Conservation (phyloP, 169 alveolate genomes). For the Plasmodium gaboni region DNA sequence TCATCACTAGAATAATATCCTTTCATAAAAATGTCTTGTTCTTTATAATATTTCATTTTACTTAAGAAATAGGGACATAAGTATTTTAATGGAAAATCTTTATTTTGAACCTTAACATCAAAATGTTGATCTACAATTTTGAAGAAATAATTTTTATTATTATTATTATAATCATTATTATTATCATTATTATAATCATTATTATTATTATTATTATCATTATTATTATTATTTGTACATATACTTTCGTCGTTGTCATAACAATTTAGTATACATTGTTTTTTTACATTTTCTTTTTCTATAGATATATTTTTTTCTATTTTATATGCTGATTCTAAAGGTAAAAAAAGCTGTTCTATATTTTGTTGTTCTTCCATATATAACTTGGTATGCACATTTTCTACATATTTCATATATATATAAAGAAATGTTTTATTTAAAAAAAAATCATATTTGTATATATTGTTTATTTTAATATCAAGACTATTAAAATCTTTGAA, state of each 20-base stretch:
- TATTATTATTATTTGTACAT: no score
- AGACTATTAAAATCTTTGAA: constrained; percentile 6
- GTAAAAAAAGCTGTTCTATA: background rate
- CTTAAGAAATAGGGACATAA: constrained; percentile 30
- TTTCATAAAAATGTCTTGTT: constrained; percentile 51
- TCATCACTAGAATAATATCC: constrained; percentile 65
- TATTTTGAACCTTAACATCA: constrained; percentile 10
- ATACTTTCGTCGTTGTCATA: no score
- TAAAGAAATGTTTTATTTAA: constrained; percentile 44
- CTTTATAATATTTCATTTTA: constrained; percentile 35
- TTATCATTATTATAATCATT: background rate
- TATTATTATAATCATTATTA: background rate
- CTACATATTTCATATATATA: constrained; percentile 45
- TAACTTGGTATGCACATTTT: constrained; percentile 26
- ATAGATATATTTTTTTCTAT: no score
- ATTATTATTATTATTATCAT: background rate
- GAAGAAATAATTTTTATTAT: constrained; percentile 6
- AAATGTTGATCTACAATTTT: constrained; percentile 41
- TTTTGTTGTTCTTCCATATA: constrained; percentile 13
- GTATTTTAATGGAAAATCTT: constrained; percentile 5
- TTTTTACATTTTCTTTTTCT: no score
- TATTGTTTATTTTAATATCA: constrained; percentile 21
- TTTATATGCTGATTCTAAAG: no score
- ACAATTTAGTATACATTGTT: no score
- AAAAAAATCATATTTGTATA: constrained; percentile 43